These are phyloP conservation scores for Achlya hypogyna DNA, from an alignment of 352 stramenopile genomes.

Conservation along the genomic window DNA sequence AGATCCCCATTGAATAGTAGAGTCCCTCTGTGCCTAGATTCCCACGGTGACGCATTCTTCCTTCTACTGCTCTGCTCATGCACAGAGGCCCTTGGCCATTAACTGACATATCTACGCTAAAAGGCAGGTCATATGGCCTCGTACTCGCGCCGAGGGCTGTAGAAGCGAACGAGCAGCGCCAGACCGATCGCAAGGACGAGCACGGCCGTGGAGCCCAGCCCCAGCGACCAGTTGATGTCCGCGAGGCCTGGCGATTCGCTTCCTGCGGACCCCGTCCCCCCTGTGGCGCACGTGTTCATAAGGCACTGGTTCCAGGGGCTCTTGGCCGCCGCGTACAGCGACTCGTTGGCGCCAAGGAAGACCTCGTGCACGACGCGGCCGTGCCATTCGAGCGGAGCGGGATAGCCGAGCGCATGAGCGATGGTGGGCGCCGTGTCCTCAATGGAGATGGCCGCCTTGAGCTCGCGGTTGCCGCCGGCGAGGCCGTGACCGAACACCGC, in stretches of 20 bases:
- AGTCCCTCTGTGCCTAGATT: too few relatives aligned
- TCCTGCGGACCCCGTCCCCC: too few relatives aligned
- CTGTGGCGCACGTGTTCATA: background rate
- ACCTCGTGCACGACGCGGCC: constrained; percentile 14
- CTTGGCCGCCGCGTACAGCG: constrained; percentile 15
- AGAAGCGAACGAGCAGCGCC: constrained; percentile 8
- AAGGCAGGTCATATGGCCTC: background rate
- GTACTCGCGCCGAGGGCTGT: background rate
- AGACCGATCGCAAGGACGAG: constrained; percentile 1
- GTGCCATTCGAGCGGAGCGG: constrained; percentile 13
- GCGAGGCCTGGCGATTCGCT: too few relatives aligned
- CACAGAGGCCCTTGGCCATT: background rate
- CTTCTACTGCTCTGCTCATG: background rate
- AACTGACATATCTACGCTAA: background rate
- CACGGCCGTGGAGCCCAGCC: background rate
- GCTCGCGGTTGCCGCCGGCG: constrained; percentile 6
- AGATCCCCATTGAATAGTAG: constrained; percentile 18
- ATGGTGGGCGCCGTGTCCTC: constrained; percentile 21
- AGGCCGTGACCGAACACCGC: background rate
- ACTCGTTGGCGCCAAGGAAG: constrained; percentile 12
- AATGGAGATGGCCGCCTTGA: constrained; percentile 17
- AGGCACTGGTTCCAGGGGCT: constrained; percentile 9
- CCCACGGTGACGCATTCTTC: too few relatives aligned
- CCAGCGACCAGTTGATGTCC: constrained; percentile 14
- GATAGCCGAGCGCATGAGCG: constrained; percentile 12